These are phyloP conservation scores for Fusarium ambrosium DNA, from an alignment of 2,329 filamentous ascomycete species.

Conservation along the genomic window DNA sequence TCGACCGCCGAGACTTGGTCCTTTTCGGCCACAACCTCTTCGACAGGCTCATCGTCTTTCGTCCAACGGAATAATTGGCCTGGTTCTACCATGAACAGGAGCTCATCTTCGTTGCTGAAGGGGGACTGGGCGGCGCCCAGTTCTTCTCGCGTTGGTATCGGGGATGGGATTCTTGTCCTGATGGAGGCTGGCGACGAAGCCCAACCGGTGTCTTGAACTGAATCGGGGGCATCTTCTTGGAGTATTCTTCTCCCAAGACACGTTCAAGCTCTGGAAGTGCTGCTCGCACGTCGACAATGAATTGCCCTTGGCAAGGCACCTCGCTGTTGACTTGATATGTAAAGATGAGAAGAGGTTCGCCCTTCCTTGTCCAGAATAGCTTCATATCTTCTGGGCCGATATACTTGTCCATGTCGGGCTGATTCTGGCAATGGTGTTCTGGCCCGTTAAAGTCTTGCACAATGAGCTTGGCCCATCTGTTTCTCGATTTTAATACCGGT, in stretches of 20 bases:
- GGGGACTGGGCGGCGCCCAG: conserved; percentile 37
- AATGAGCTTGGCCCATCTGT: conserved; percentile 30
- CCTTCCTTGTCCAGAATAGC: conserved; percentile 40
- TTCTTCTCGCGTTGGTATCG: conserved; percentile 42
- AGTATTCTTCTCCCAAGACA: conserved; percentile 21
- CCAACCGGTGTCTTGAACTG: conserved; percentile 26
- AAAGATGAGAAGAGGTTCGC: conserved; percentile 40
- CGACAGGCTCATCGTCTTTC: conserved; percentile 16
- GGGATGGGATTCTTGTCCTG: conserved; percentile 26
- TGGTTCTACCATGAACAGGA: conserved; percentile 38
- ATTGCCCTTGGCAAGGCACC: conserved; percentile 37
- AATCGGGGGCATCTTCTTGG: conserved; percentile 19
- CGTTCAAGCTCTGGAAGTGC: conserved; percentile 32
- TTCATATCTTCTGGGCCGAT: conserved; percentile 42
- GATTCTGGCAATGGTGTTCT: conserved; percentile 34
- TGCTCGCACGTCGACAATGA: conserved; percentile 37
- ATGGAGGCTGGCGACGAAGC: conserved; percentile 22
- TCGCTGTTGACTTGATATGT: conserved; percentile 38
- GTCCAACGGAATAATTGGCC: conserved; percentile 33
- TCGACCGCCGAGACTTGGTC: conserved; percentile 30
- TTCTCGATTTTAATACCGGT: conserved; percentile 12
- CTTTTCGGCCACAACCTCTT: conserved; percentile 5
- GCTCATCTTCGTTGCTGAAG: conserved; percentile 22
- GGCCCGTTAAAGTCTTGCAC: conserved; percentile 32
- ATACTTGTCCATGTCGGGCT: conserved; percentile 38